Conservation (phyloP, 257 asterid genomes). For the Solanum tacnaense region DNA sequence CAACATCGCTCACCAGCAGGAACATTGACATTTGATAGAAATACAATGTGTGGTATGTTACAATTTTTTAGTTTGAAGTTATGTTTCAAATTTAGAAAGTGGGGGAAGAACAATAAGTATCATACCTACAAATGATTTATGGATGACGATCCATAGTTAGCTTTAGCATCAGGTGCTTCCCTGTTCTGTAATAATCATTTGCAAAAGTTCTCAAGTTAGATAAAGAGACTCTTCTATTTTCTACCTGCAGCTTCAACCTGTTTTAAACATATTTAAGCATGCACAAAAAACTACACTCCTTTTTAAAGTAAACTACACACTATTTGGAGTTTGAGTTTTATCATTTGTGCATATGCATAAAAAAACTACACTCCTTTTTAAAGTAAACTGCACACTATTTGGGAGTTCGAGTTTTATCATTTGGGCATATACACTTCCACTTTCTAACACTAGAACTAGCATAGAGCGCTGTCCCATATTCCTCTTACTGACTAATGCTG, state of each 20-base stretch:
- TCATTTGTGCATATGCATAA: not conserved
- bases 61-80: not conserved
- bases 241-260: not conserved
- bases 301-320: not conserved
- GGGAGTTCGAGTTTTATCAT: not conserved
- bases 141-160: not conserved
- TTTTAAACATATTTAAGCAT: not conserved
- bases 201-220: not conserved
- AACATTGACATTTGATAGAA: conserved; percentile 59
- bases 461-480: not conserved
- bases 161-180: not conserved
- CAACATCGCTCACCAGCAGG: conserved; percentile 55
- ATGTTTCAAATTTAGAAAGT: not conserved
- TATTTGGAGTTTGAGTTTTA: not conserved
- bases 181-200: not conserved
- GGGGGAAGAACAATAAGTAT: not conserved
- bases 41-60: conserved; percentile 77
- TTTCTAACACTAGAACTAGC: not conserved
- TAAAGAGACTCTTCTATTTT: not conserved
- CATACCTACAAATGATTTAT: not conserved
- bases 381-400: not conserved
- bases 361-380: not conserved
- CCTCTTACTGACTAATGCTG: not conserved
- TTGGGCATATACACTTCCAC: not conserved
- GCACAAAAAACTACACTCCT: not conserved